Base-by-base conservation (phyloP, 2,329 filamentous ascomycete genomes). In the Helotiales sp. region DNA sequence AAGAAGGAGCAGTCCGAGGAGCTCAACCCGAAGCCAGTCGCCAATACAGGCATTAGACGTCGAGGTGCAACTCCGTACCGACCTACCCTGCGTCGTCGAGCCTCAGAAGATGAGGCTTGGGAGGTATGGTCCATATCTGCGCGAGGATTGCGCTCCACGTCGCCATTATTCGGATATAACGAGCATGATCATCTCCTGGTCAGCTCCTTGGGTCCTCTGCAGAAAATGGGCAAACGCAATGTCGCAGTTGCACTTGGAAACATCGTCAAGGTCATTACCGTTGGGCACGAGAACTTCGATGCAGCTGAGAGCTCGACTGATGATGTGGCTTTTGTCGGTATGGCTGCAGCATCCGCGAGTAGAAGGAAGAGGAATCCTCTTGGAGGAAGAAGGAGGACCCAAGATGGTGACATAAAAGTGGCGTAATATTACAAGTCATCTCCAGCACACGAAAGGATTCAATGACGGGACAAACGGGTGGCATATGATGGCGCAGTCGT, bases 161-260 rank as follows among this genome's bases (percentile, higher is more conserved):
- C 53, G 10, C 63, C 66, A 1, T 58, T 70, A 1, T 67, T 59
- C 29, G 49, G 55, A 19, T 52, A 62, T 17, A 47, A 57, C 1
- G 60, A 65, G 19, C 55, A 50, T 17, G 77, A 80, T 2, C 79
- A 84, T 56, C 76, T 93, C 4, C 83, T 90, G 47, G 84, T 91
- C 22, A 82, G 82, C 2, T 79, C 79, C 46, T 75, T 88, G 1
- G 90, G 89, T 0, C 89, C 89, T 0, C 82, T 88, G 56, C 77
- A 79, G 1, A 76, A 77, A 52, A 74, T 91, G 1, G 89, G 89
- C 12, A 79, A 81, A 48, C 78, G 80, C 46, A 88, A 86, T 51
- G 79, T 90, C 2, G 89, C 84, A 0, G 81, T 93, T 29, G 87
- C 82, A 0, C 84, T 92, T 58, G 90, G 89, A 12, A 89, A 91